Percentiles rank a stretch among this genome's conserved stretches.
Conservation (phyloP, 2,329 filamentous ascomycete genomes). For the Leptodontidium sp. region DNA sequence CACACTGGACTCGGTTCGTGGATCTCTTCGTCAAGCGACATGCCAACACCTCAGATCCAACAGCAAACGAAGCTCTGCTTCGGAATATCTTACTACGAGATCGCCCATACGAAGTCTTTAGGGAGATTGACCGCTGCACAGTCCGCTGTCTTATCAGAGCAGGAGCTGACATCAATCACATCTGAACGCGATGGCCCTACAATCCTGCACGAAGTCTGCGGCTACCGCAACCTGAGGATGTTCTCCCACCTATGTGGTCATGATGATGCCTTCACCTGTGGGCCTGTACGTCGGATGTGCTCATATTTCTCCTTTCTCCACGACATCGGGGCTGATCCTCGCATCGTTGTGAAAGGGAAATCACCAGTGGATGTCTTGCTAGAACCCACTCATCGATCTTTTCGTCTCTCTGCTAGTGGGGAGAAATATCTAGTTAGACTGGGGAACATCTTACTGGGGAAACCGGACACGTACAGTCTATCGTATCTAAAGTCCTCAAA, state of each 20-base stretch:
- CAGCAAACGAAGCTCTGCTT: neutral
- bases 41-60: neutral
- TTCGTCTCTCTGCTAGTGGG: neutral
- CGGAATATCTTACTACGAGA: neutral
- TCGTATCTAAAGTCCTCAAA: slow-evolving; percentile 6
- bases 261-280: neutral
- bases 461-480: slow-evolving; percentile 9
- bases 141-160: neutral
- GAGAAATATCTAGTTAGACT: neutral
- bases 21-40: neutral
- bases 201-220: neutral
- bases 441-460: neutral
- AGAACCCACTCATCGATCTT: neutral
- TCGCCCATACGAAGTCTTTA: neutral
- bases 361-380: slow-evolving; percentile 10
- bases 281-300: neutral
- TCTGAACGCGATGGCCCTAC: neutral
- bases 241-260: slow-evolving; percentile 10
- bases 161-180: slow-evolving; percentile 7
- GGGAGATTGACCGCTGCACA: neutral
- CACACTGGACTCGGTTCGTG: slow-evolving; percentile 1
- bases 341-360: neutral
- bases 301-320: slow-evolving; percentile 9
- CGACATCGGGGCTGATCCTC: slow-evolving; percentile 2
- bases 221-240: neutral